A percentile compares a stretch with the other conserved stretches of the same genome.
These are phyloP conservation scores for Pseudomicrostroma phylloplanum DNA, from an alignment of 1,284 basidiomycete species.

Conservation along the genomic window DNA sequence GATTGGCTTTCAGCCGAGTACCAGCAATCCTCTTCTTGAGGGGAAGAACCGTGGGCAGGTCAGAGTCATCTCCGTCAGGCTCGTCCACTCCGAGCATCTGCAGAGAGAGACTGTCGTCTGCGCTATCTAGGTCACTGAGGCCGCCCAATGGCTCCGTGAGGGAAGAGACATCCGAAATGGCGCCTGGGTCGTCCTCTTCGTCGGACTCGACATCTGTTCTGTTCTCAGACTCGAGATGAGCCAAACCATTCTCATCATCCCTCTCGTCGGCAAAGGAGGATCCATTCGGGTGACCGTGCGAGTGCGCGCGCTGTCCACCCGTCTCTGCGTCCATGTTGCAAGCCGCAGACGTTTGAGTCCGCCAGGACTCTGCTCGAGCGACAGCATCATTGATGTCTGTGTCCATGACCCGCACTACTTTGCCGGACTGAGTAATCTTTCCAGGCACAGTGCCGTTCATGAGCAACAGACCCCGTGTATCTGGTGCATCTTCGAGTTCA, in stretches of 20 bases:
- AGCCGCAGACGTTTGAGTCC: neutral
- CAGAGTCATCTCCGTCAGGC: neutral
- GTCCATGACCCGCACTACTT: conserved; percentile 10
- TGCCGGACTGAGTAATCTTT: neutral
- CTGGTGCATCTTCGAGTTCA: conserved; percentile 1
- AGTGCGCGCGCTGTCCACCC: neutral
- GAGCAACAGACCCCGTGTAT: neutral
- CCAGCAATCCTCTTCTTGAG: conserved; percentile 43
- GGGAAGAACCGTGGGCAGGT: conserved; percentile 22
- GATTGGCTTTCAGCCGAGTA: conserved; percentile 40
- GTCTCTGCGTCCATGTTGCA: neutral
- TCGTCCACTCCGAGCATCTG: conserved; percentile 9
- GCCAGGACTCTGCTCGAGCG: neutral
- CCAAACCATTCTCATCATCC: neutral
- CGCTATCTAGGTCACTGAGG: conserved; percentile 23
- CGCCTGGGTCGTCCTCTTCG: conserved; percentile 10
- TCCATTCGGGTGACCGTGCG: neutral
- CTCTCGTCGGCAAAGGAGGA: neutral
- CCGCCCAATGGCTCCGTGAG: conserved; percentile 39
- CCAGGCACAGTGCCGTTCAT: conserved; percentile 6
- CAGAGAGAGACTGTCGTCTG: conserved; percentile 26
- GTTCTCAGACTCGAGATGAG: neutral
- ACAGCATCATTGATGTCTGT: conserved; percentile 1
- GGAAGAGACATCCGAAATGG: conserved; percentile 27
- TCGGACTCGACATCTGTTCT: conserved; percentile 14